Percentiles rank a stretch among this genome's conserved stretches.
phyloP scores from a whole-genome alignment of 805 yeast genomes.

The Scheffersomyces lignosus region DNA sequence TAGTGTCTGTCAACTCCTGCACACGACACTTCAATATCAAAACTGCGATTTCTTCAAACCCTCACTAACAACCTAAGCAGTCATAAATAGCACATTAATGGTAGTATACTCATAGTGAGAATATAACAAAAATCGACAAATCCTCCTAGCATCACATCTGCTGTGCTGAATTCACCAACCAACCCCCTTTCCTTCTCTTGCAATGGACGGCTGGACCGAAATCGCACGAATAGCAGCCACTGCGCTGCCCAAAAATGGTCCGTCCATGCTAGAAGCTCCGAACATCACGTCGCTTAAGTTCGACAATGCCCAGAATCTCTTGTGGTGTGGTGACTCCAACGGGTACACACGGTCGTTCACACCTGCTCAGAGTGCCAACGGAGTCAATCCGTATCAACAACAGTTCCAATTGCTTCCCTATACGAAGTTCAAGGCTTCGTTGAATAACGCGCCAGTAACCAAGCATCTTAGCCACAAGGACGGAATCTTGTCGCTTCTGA shows the following conservation, averaged over 20 bases:
- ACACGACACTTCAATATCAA: no score
- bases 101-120: no score
- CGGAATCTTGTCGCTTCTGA: constrained; percentile 36
- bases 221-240: constrained; percentile 13
- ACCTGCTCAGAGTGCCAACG: constrained; percentile 15
- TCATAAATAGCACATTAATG: no score
- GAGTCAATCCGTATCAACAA: constrained; percentile 17
- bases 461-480: constrained; percentile 31
- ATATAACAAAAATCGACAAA: no score
- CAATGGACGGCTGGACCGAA: constrained; percentile 16
- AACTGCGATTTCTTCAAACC: no score
- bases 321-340: constrained; percentile 81
- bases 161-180: no score
- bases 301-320: constrained; percentile 70
- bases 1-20: no score
- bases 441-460: constrained; percentile 19
- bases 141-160: no score
- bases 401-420: constrained; percentile 31
- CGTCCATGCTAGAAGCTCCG: constrained; percentile 1
- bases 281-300: constrained; percentile 42
- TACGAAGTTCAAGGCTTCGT: constrained; percentile 33
- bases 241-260: background rate
- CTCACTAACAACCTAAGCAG: no score
- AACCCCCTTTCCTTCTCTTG: background rate
- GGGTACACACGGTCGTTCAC: constrained; percentile 46